Percentiles rank a stretch among this genome's conserved stretches.
Evolutionary conservation across 2,329 filamentous ascomycete genomes (phyloP).

Genomic region (Talaromyces funiculosus): DNA sequence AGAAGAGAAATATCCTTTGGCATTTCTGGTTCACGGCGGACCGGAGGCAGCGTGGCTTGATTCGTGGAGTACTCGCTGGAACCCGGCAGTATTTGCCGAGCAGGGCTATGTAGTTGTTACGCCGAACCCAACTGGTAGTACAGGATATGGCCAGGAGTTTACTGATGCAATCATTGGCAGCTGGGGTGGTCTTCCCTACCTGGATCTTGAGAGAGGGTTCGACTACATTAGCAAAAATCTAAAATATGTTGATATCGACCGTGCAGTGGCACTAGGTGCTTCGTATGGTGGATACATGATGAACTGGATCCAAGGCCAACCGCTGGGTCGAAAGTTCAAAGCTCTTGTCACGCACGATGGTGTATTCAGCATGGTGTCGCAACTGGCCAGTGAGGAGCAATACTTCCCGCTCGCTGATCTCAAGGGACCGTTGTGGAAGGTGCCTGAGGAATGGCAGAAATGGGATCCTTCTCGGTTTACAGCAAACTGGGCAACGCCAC

Average conservation of each 20-base stretch:
- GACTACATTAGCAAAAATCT: slow-evolving; percentile 48
- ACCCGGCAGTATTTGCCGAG: slow-evolving; percentile 53
- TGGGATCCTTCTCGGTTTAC: slow-evolving; percentile 55
- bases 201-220: slow-evolving; percentile 52
- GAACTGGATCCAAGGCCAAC: slow-evolving; percentile 54
- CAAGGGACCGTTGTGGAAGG: slow-evolving; percentile 47
- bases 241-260: slow-evolving; percentile 48
- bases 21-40: slow-evolving; percentile 51
- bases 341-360: slow-evolving; percentile 53
- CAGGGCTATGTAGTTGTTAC: slow-evolving; percentile 57
- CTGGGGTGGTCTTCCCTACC: slow-evolving; percentile 52
- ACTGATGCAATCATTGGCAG: slow-evolving; percentile 48
- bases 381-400: slow-evolving; percentile 48
- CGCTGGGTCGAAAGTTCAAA: slow-evolving; percentile 52
- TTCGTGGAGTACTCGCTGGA: slow-evolving; percentile 51
- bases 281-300: slow-evolving; percentile 58
- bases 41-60: slow-evolving; percentile 50
- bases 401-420: slow-evolving; percentile 53
- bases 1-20: slow-evolving; percentile 48
- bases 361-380: slow-evolving; percentile 40
- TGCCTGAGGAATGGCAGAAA: slow-evolving; percentile 47
- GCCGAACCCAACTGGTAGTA: slow-evolving; percentile 56
- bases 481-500: slow-evolving; percentile 74
- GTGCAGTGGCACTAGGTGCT: slow-evolving; percentile 49
- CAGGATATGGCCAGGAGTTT: slow-evolving; percentile 52